Evolutionary conservation across 495 filamentous ascomycete genomes (phyloP).

Genomic region (Talaromyces stipitatus): DNA sequence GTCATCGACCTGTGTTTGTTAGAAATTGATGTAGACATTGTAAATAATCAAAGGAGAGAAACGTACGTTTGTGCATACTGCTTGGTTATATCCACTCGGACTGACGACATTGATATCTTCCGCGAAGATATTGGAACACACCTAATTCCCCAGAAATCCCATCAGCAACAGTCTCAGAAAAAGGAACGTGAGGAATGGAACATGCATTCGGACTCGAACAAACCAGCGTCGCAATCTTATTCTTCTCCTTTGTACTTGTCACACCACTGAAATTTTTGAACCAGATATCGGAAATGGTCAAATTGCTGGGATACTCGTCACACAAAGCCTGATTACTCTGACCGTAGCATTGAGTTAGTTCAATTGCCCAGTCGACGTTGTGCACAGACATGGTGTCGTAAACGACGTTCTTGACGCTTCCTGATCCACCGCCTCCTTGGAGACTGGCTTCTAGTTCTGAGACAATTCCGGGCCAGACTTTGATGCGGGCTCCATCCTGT

Average conservation of each 20-base stretch:
- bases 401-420: constrained; percentile 48
- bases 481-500: constrained; percentile 60
- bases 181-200: background rate
- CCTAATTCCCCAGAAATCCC: constrained; percentile 14
- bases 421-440: constrained; percentile 53
- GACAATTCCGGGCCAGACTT: constrained; percentile 56
- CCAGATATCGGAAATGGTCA: constrained; percentile 49
- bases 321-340: constrained; percentile 56
- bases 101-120: constrained; percentile 43
- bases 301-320: constrained; percentile 47
- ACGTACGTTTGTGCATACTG: constrained; percentile 48
- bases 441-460: constrained; percentile 46
- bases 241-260: constrained; percentile 44
- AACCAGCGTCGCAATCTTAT: constrained; percentile 46
- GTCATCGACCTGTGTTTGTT: constrained; percentile 23
- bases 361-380: constrained; percentile 58
- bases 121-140: constrained; percentile 47
- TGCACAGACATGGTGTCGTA: constrained; percentile 47
- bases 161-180: background rate
- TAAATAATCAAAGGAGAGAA: background rate
- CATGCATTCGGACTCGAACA: constrained; percentile 45
- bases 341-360: constrained; percentile 60
- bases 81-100: constrained; percentile 39
- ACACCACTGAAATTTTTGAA: constrained; percentile 48
- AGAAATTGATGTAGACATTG: background rate